Conservation (phyloP, 192 early-diverging fungal genomes). For the Spizellomyces punctatus region DNA sequence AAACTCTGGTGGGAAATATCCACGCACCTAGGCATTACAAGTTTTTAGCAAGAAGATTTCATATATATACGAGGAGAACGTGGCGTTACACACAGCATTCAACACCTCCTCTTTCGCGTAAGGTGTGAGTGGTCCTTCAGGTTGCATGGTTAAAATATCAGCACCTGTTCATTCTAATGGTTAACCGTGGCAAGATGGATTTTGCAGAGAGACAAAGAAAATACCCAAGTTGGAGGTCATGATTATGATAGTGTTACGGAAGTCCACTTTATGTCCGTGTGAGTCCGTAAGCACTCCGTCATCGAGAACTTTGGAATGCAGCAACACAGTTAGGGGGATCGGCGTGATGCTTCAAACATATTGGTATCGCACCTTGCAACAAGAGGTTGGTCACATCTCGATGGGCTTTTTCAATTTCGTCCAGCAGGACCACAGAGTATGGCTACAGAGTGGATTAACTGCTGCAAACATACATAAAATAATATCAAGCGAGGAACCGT, state of each 20-base stretch:
- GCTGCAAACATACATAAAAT: neutral
- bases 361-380: constrained; percentile 53
- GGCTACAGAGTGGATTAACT: constrained; percentile 38
- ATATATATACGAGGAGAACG: no score
- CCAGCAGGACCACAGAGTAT: constrained; percentile 85
- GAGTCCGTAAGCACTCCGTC: constrained; percentile 86
- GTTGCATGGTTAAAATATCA: constrained; percentile 3
- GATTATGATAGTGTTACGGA: constrained; percentile 86
- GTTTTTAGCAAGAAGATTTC: no score
- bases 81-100: constrained; percentile 44
- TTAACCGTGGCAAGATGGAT: no score
- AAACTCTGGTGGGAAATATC: constrained; percentile 78
- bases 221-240: constrained; percentile 79
- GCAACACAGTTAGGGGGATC: no score
- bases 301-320: constrained; percentile 62
- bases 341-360: neutral
- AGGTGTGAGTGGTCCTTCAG: neutral
- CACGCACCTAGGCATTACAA: constrained; percentile 18
- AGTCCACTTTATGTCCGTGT: constrained; percentile 81
- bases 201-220: neutral
- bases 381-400: constrained; percentile 76
- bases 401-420: constrained; percentile 94
- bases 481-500: constrained; percentile 26
- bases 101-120: constrained; percentile 11
- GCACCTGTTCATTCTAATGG: neutral